Percentiles rank a stretch among this genome's conserved stretches.
These are phyloP conservation scores for Phytopythium mirpurense DNA, from an alignment of 352 stramenopile genomes.

Conservation along the genomic window DNA sequence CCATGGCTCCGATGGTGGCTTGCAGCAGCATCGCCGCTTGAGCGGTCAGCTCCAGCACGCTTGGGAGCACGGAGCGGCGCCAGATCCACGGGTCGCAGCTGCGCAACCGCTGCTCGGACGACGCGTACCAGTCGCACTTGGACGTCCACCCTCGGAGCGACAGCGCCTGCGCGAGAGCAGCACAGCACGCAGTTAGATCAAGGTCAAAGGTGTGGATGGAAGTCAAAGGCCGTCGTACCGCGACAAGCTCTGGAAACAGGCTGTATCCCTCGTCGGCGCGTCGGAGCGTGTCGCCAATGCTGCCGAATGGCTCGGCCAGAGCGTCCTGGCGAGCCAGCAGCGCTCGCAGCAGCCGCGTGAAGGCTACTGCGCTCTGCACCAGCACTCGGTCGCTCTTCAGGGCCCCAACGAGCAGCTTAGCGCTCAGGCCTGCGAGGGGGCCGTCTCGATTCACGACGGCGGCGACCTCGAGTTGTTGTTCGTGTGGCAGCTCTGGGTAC, in stretches of 20 bases:
- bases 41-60: slow-evolving; percentile 28
- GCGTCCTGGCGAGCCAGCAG: slow-evolving; percentile 15
- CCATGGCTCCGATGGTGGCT: slow-evolving; percentile 6
- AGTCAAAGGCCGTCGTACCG: slow-evolving; percentile 18
- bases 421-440: background rate
- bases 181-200: background rate
- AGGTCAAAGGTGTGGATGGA: background rate
- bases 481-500: slow-evolving; percentile 9
- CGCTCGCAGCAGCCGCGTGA: slow-evolving; percentile 28
- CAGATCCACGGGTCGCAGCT: slow-evolving; percentile 14
- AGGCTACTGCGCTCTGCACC: slow-evolving; percentile 13
- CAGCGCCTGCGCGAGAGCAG: slow-evolving; percentile 22
- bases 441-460: background rate
- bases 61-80: slow-evolving; percentile 27
- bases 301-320: slow-evolving; percentile 22
- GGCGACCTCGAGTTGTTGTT: background rate
- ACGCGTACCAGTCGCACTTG: slow-evolving; percentile 24
- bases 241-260: slow-evolving; percentile 30
- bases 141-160: slow-evolving; percentile 33
- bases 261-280: slow-evolving; percentile 21
- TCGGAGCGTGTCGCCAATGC: slow-evolving; percentile 21
- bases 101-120: slow-evolving; percentile 19
- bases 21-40: slow-evolving; percentile 36
- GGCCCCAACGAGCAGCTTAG: slow-evolving; percentile 2
- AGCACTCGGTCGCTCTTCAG: slow-evolving; percentile 29